phyloP scores from a whole-genome alignment of 208 protist species.

The Trypanosoma melophagium region DNA sequence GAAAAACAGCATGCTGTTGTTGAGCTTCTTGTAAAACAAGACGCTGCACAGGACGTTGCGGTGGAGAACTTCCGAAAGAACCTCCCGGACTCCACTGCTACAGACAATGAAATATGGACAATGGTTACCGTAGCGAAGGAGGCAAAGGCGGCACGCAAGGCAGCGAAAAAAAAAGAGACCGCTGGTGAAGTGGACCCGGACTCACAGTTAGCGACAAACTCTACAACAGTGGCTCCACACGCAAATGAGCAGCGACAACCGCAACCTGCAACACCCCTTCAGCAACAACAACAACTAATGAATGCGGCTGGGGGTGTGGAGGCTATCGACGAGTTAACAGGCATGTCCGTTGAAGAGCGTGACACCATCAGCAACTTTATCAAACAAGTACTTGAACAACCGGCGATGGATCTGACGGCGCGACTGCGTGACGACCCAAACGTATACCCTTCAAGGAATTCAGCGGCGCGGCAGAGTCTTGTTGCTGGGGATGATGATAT shows the following conservation, averaged over 20 bases:
- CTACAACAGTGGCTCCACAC: constrained; percentile 10
- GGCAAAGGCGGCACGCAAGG: constrained; percentile 31
- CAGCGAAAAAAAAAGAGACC: constrained; percentile 18
- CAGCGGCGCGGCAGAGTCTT: not conserved
- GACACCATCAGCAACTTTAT: constrained; percentile 80
- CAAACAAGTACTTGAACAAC: constrained; percentile 63
- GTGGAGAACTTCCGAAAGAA: constrained; percentile 72
- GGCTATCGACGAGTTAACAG: constrained; percentile 46
- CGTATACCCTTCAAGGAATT: not conserved
- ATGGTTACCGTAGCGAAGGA: constrained; percentile 43
- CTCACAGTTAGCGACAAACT: constrained; percentile 9
- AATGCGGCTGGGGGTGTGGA: constrained; percentile 14
- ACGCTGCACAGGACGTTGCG: constrained; percentile 45
- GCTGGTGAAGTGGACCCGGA: not conserved
- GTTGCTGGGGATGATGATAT: constrained; percentile 32
- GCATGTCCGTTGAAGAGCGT: constrained; percentile 65
- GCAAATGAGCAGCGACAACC: no score
- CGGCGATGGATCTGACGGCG: constrained; percentile 34
- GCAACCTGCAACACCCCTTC: constrained; percentile 2
- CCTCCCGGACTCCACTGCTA: constrained; percentile 41
- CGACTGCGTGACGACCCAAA: constrained; percentile 42
- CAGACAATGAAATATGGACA: constrained; percentile 58
- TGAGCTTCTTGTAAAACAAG: constrained; percentile 73
- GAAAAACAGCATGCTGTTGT: constrained; percentile 64
- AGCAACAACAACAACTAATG: constrained; percentile 3